Evolutionary conservation across 345 rosid genomes (phyloP).

Genomic region (Arabidopsis suecica): DNA sequence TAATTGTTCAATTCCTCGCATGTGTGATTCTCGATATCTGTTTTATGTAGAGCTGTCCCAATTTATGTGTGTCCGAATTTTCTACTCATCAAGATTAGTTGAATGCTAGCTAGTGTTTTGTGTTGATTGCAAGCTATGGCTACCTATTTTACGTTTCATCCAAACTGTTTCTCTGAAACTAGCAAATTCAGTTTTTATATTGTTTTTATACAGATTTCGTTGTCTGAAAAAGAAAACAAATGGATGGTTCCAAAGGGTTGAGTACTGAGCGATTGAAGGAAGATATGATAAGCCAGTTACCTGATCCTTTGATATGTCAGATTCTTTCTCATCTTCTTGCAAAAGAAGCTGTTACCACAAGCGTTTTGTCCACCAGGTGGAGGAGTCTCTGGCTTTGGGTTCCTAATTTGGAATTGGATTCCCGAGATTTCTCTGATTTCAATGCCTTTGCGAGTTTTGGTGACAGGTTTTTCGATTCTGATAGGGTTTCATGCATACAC

Average conservation of each 20-base stretch:
- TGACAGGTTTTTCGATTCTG: background rate
- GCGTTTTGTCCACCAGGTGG: conserved; percentile 9
- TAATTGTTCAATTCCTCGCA: no score
- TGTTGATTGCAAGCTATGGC: no score
- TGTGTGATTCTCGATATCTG: no score
- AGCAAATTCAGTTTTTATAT: no score
- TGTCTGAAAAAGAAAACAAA: no score
- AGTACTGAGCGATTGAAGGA: background rate
- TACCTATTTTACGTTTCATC: no score
- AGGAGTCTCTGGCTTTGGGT: background rate
- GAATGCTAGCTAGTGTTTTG: no score
- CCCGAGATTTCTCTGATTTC: background rate
- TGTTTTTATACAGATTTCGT: no score
- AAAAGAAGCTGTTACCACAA: background rate
- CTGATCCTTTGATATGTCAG: conserved; percentile 5
- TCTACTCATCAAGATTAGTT: no score
- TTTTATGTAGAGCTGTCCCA: no score
- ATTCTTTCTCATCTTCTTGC: background rate
- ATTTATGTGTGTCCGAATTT: no score
- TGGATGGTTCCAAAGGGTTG: background rate
- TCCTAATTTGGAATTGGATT: background rate
- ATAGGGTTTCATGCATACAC: background rate
- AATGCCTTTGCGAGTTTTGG: background rate
- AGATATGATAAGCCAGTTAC: conserved; percentile 3
- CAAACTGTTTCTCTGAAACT: no score